A percentile compares a stretch with the other conserved stretches of the same genome.
Evolutionary conservation across 2,329 filamentous ascomycete genomes (phyloP).

Genomic region (Stachybotrys elegans): DNA sequence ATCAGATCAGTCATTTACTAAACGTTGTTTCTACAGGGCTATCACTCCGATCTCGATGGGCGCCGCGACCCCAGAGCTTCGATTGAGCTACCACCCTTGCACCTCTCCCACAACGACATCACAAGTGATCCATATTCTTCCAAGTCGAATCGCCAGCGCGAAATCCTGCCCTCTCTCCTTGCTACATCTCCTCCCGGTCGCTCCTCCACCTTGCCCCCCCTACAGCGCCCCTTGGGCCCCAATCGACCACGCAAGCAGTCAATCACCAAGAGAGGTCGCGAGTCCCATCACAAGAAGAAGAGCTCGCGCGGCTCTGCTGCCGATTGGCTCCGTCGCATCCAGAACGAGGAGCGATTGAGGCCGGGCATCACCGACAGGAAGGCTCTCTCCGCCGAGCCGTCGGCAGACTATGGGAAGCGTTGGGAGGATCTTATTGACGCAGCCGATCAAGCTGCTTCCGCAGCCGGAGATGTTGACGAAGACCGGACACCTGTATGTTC

Average conservation of each 20-base stretch:
- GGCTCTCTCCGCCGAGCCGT: constrained; percentile 80
- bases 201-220: constrained; percentile 80
- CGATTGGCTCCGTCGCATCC: constrained; percentile 56
- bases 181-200: constrained; percentile 78
- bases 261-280: constrained; percentile 71
- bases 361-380: constrained; percentile 68
- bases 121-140: constrained; percentile 70
- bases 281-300: constrained; percentile 74
- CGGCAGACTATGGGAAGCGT: constrained; percentile 76
- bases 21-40: constrained; percentile 41
- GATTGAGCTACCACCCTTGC: constrained; percentile 69
- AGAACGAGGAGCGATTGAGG: constrained; percentile 61
- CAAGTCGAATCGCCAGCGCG: constrained; percentile 57
- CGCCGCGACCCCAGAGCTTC: constrained; percentile 59
- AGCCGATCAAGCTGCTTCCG: constrained; percentile 66
- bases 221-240: constrained; percentile 68
- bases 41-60: constrained; percentile 66
- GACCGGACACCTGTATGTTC: constrained; percentile 79
- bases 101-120: constrained; percentile 51
- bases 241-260: constrained; percentile 80
- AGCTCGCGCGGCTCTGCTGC: constrained; percentile 67
- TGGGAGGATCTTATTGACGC: constrained; percentile 98
- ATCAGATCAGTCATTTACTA: constrained; percentile 3
- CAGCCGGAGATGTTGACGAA: constrained; percentile 85
- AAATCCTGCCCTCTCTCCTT: constrained; percentile 78